Evolutionary conservation across 768 basidiomycete species (phyloP).

Genomic region (Arthromyces matolae): DNA sequence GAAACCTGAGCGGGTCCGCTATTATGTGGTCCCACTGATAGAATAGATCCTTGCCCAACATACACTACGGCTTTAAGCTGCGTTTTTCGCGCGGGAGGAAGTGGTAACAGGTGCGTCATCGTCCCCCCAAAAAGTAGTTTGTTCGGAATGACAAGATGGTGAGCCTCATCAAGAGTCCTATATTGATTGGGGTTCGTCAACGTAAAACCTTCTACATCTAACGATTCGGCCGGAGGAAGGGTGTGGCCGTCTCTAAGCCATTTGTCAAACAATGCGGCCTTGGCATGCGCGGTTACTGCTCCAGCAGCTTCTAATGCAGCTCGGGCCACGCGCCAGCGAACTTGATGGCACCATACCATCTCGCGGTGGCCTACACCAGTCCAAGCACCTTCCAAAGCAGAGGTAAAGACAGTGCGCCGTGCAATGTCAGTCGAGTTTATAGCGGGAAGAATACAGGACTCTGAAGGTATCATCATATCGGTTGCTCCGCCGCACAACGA

Average conservation of each 20-base stretch:
- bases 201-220: constrained; percentile 15
- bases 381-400: constrained; percentile 87
- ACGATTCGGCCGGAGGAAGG: constrained; percentile 29
- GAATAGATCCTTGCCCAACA: constrained; percentile 57
- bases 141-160: constrained; percentile 39
- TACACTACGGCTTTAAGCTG: constrained; percentile 46
- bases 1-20: constrained; percentile 41
- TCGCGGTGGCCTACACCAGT: constrained; percentile 93
- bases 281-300: constrained; percentile 22
- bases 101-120: constrained; percentile 51
- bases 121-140: constrained; percentile 33
- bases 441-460: constrained; percentile 67
- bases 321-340: constrained; percentile 84
- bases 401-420: constrained; percentile 74
- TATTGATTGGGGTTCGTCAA: constrained; percentile 25
- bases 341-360: constrained; percentile 99
- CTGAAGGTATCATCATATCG: constrained; percentile 89
- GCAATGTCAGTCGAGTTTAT: constrained; percentile 26
- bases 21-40: constrained; percentile 47
- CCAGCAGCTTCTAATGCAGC: constrained; percentile 65
- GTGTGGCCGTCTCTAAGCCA: constrained; percentile 68
- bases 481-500: constrained; percentile 91
- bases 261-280: constrained; percentile 44
- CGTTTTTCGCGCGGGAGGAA: constrained; percentile 19
- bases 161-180: constrained; percentile 33